Evolutionary conservation across 208 protist genomes (phyloP).

Genomic region (Acanthamoeba sp.): DNA sequence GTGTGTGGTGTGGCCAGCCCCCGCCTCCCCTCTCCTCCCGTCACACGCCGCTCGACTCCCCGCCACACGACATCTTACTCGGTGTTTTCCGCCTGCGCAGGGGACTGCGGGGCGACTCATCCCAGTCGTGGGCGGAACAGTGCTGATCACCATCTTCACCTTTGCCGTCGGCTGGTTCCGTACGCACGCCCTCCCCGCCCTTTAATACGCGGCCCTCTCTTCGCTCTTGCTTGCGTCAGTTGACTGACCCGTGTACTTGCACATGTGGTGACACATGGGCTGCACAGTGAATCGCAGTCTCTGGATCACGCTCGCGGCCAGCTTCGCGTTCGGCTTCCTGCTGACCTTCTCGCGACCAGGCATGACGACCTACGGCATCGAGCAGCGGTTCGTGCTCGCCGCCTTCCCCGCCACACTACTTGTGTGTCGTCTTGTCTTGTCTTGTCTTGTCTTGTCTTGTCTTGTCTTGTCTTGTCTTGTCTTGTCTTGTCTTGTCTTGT

Average conservation of each 20-base stretch:
- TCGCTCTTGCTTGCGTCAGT: not conserved
- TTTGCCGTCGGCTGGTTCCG: not conserved
- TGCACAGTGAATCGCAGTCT: slow-evolving; percentile 28
- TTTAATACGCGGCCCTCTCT: not conserved
- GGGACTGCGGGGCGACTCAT: slow-evolving; percentile 4
- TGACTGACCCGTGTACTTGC: not conserved
- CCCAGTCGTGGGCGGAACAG: not conserved
- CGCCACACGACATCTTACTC: not conserved
- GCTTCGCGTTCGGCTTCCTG: slow-evolving; percentile 4
- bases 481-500: too few species aligned
- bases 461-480: too few species aligned
- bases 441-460: not conserved
- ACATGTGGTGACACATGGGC: not conserved
- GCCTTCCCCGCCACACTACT: not conserved
- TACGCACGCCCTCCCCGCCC: not conserved
- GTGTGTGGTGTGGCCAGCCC: too few species aligned
- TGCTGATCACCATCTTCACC: slow-evolving; percentile 9
- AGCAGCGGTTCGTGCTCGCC: not conserved
- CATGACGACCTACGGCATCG: not conserved
- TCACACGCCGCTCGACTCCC: too few species aligned
- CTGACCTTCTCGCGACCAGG: slow-evolving; percentile 38
- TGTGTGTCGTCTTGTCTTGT: not conserved
- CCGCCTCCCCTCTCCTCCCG: too few species aligned
- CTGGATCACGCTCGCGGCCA: not conserved
- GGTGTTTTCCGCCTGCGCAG: not conserved